Base-by-base conservation (phyloP, 495 filamentous ascomycete genomes). In the Talaromyces proteolyticus region DNA sequence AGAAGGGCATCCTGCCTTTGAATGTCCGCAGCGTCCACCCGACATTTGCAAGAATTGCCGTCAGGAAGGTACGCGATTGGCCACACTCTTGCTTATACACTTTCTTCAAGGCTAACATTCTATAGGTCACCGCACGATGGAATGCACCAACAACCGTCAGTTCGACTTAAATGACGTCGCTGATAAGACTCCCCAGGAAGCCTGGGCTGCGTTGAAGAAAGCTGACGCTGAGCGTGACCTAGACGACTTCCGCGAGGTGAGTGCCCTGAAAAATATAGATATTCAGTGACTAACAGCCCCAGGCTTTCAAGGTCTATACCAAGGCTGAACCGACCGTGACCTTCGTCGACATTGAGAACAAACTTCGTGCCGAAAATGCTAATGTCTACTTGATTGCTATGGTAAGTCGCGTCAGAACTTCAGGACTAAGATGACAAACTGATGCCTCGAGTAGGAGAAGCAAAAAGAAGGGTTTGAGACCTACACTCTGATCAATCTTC, bases 401-500 rank as follows among this genome's bases (percentile, higher is more conserved):
- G 51, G 84, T 80, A 56, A 49, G 61, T 47, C n/a, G 3, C 16
- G 14, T 2, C 11, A 20, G 16, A 6, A 1, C 3, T 25, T 29
- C 25, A 16, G 8, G 21, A 29, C n/a, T 8, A 16, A 19, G 10
- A 18, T 2, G 1, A 36, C 23, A 45, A 8, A 50, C 42, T 48
- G 20, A 53, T 44, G 4, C 25, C 40, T 36, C 51, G 36, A 34
- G 10, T 19, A 26, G 47, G 47, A 49, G 8, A 52, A 88, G 78
- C 76, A 84, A 51, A 70, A 76, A 11, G 72, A 80, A 29, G 51
- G 85, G 6, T 62, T 72, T 0, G 58, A 73, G 14, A 84, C 82
- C 4, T 76, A 86, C 54, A 91, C 81, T 49, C 79, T 87, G 52
- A 88, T 96, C 67, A 82, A 93, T 52, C 75, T 95, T 7, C 86